A percentile compares a stretch with the other conserved stretches of the same genome.
Evolutionary conservation across 176 grass and related monocot species (phyloP).

Genomic region (Zea luxurians): DNA sequence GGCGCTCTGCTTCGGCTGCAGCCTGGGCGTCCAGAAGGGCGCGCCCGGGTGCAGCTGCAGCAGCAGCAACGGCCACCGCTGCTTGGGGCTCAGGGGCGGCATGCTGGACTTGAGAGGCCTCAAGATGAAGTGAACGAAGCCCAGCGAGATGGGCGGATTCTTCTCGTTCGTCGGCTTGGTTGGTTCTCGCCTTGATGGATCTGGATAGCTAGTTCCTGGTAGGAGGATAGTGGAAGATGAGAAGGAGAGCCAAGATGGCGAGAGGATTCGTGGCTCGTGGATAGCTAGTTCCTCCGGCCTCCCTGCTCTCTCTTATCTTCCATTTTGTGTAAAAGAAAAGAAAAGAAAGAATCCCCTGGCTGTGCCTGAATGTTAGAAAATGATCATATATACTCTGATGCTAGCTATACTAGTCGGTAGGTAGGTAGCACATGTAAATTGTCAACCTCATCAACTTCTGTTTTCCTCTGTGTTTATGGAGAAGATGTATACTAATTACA

Average conservation of each 20-base stretch:
- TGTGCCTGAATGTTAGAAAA: not conserved
- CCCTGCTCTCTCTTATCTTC: conserved; percentile 22
- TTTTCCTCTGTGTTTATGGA: not conserved
- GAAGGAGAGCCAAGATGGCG: not conserved
- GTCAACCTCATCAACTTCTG: not conserved
- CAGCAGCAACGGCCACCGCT: not conserved
- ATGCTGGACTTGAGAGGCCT: conserved; percentile 70
- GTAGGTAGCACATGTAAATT: conserved; percentile 18
- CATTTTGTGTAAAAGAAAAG: conserved; percentile 38
- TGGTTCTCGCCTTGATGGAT: not conserved
- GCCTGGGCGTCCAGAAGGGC: conserved; percentile 44
- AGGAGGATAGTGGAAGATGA: conserved; percentile 27
- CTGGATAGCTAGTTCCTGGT: not conserved
- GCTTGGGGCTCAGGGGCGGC: conserved; percentile 49
- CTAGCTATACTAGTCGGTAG: not conserved
- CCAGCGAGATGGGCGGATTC: not conserved
- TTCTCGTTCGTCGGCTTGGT: not conserved
- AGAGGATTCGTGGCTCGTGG: not conserved
- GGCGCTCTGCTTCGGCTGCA: conserved; percentile 57
- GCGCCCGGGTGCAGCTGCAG: conserved; percentile 52
- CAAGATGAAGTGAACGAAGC: conserved; percentile 64
- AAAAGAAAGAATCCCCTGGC: not conserved
- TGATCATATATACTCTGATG: not conserved
- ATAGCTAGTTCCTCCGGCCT: not conserved
- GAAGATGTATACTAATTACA: not conserved